These are phyloP conservation scores for Trichoderma erinaceum DNA, from an alignment of 495 filamentous ascomycete species.

Conservation along the genomic window DNA sequence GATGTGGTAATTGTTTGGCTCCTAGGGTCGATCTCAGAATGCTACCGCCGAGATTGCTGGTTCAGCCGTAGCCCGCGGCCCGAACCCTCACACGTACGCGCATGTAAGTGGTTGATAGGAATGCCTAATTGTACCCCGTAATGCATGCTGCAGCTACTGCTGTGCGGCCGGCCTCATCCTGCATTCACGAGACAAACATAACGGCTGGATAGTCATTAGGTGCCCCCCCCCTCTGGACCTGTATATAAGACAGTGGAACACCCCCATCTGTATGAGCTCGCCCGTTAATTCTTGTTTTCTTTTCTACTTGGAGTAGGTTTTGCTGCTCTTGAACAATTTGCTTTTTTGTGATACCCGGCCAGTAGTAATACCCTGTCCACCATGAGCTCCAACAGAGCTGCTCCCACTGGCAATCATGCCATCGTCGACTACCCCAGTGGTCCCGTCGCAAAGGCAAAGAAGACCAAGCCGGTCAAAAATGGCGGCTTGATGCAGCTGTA, in stretches of 20 bases:
- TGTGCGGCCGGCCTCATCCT: neutral
- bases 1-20: neutral
- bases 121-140: neutral
- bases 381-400: neutral
- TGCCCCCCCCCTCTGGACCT: neutral
- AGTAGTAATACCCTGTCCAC: neutral
- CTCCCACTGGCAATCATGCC: constrained; percentile 7
- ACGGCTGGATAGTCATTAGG: neutral
- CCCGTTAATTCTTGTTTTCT: neutral
- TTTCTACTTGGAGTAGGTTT: neutral
- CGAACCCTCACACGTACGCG: neutral
- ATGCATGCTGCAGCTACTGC: neutral
- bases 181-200: neutral
- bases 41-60: neutral
- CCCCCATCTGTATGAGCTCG: neutral
- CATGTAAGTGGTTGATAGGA: neutral
- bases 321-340: neutral
- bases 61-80: constrained; percentile 2
- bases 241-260: neutral
- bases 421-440: neutral
- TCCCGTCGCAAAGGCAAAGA: constrained; percentile 9
- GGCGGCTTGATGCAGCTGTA: constrained; percentile 11
- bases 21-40: constrained; percentile 4
- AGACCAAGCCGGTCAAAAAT: neutral
- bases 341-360: neutral